phyloP scores from a whole-genome alignment of 495 filamentous ascomycete species.

The Penicillium paradoxum region DNA sequence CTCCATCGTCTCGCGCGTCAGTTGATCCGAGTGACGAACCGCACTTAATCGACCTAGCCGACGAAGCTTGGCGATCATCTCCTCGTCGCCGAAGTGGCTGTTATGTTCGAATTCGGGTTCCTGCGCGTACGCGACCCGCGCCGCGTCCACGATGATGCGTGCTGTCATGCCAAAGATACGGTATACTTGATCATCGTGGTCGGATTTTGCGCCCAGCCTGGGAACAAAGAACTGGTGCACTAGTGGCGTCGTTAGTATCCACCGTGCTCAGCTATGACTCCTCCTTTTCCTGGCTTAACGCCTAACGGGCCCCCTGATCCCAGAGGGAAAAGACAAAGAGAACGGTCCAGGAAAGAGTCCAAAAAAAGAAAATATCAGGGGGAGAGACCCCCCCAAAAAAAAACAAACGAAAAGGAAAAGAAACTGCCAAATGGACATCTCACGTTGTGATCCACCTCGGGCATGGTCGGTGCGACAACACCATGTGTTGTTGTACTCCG shows the following conservation, averaged over 20 bases:
- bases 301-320: neutral
- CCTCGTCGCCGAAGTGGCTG: constrained; percentile 73
- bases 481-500: constrained; percentile 8
- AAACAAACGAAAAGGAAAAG: neutral
- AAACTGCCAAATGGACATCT: neutral
- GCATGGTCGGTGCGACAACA: constrained; percentile 2
- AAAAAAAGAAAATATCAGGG: neutral
- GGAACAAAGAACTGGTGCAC: constrained; percentile 87
- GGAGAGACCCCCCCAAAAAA: neutral
- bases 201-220: constrained; percentile 1
- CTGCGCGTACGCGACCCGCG: constrained; percentile 72
- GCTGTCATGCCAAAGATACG: constrained; percentile 92
- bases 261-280: neutral
- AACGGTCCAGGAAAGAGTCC: neutral
- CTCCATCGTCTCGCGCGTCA: constrained; percentile 55
- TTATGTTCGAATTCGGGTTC: constrained; percentile 85
- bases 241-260: constrained; percentile 7
- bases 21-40: constrained; percentile 43
- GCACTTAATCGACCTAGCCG: constrained; percentile 57
- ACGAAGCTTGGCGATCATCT: constrained; percentile 59
- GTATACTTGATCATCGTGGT: constrained; percentile 48
- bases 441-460: neutral
- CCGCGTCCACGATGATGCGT: constrained; percentile 78
- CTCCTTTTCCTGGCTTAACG: neutral
- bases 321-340: neutral